Evolutionary conservation across 208 protist genomes (phyloP), one percentile per base, ranked within the genome.

Genomic region (Wallacemonas sp.): DNA sequence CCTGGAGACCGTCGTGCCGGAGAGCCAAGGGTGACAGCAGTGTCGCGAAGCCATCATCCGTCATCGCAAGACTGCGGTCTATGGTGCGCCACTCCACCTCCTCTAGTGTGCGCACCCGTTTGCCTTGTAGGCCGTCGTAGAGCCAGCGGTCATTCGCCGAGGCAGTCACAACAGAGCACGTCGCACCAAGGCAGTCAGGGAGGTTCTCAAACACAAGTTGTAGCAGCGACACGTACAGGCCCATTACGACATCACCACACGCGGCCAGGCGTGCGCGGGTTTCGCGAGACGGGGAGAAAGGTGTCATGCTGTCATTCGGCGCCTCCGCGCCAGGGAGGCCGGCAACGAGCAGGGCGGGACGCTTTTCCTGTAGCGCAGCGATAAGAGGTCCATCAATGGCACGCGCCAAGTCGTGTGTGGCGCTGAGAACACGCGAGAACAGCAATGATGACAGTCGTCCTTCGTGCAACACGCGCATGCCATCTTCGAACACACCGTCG

Each of bases 401-500:
- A 12, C 72, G 78, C n/a, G 69, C 63, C 27, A 86, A 69, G 36
- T 85, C 76, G 51, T 94, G 88, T 0, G 88, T 84, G 15, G 88
- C 77, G 66, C 84, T 91, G 17, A 94, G 61, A 1, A 94, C 84
- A 42, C 59, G 72, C 2, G 73, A 79, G 54, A 87, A 84, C 33
- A 79, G 71, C 11, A 86, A 59, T 2, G 77, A 70, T 27, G 76
- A 68, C 26, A 85, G 38, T 21, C 78, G 76, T 2, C 72, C 77
- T 2, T 82, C 60, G 64, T 81, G 66, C 28, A 72, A 56, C 12
- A 80, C 75, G 2, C 80, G 79, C 6, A 90, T 22, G 22, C 80
- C 80, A 38, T 94, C 85, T 24, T 92, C 85, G 46, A 85, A 90
- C 33, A 94, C 88, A 34, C 69, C 88, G 22, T 90, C 78, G 62